These are phyloP conservation scores for Chalara sp. DNA, from an alignment of 2,329 filamentous ascomycete species.

Conservation along the genomic window DNA sequence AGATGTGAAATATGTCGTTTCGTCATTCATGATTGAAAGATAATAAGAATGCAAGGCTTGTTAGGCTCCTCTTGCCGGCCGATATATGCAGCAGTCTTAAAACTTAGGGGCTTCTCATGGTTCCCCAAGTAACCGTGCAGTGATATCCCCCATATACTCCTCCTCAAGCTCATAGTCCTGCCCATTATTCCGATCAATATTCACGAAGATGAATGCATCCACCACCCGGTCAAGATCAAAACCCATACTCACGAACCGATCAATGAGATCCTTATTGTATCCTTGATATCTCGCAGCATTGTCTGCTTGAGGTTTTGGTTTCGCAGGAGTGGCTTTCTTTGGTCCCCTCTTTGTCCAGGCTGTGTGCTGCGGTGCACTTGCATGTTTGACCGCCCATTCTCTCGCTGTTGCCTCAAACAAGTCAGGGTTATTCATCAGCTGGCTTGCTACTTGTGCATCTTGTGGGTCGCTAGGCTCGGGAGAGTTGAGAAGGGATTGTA, in stretches of 20 bases:
- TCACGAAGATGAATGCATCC: slow-evolving; percentile 71
- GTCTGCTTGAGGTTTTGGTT: slow-evolving; percentile 21
- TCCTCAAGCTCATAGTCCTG: slow-evolving; percentile 83
- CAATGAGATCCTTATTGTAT: slow-evolving; percentile 77
- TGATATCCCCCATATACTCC: slow-evolving; percentile 85
- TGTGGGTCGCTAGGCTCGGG: slow-evolving; percentile 96
- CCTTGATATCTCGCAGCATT: slow-evolving; percentile 61
- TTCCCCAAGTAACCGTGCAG: slow-evolving; percentile 76
- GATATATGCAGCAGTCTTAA: too few species aligned
- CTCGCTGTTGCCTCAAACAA: slow-evolving; percentile 76
- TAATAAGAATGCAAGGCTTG: too few species aligned
- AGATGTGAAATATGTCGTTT: too few species aligned
- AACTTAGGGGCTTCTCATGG: slow-evolving; percentile 27
- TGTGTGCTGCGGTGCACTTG: slow-evolving; percentile 61
- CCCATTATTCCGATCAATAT: slow-evolving; percentile 72
- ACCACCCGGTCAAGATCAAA: slow-evolving; percentile 86
- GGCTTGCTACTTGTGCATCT: slow-evolving; percentile 88
- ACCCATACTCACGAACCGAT: slow-evolving; percentile 84
- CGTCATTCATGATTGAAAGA: too few species aligned
- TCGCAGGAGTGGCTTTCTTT: slow-evolving; percentile 27
- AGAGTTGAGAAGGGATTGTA: slow-evolving; percentile 86
- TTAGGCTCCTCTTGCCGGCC: too few species aligned
- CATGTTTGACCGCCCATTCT: slow-evolving; percentile 84
- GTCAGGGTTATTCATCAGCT: slow-evolving; percentile 74
- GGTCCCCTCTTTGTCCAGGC: slow-evolving; percentile 36